Conservation (phyloP, 164 flowering plant genomes). For the Tinospora cordifolia region DNA sequence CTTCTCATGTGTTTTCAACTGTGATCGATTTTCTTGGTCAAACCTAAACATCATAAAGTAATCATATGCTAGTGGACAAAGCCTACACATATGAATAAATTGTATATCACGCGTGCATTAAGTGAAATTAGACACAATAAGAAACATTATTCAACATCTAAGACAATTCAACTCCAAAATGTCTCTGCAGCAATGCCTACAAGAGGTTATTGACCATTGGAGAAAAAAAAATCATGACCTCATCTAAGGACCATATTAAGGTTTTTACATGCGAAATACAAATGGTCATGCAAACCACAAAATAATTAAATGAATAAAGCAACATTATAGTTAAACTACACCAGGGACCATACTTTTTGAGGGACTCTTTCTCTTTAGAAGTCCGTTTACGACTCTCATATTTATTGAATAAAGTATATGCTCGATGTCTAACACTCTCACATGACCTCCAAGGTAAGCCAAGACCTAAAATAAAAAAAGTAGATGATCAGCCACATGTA, state of each 20-base stretch:
- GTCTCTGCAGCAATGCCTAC: background rate
- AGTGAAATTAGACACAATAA: background rate
- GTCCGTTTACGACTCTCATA: conserved; percentile 41
- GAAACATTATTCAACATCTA: background rate
- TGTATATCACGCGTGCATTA: background rate
- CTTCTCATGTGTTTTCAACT: conserved; percentile 44
- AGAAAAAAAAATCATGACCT: background rate
- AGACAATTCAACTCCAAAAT: background rate
- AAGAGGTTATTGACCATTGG: background rate
- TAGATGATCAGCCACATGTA: background rate
- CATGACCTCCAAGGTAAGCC: conserved; percentile 48
- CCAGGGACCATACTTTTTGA: conserved; percentile 21
- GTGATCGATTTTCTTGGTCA: conserved; percentile 37
- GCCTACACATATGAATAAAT: background rate
- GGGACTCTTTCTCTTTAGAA: conserved; percentile 34
- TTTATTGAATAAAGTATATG: conserved; percentile 47
- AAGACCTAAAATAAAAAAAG: conserved; percentile 13
- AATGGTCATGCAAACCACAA: too few relatives aligned
- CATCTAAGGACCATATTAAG: background rate
- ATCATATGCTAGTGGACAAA: background rate
- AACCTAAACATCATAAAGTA: conserved; percentile 10
- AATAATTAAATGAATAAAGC: background rate
- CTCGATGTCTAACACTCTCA: conserved; percentile 34
- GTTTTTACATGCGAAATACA: background rate
- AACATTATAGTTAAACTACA: background rate